Evolutionary conservation across 1,139 yeast genomes (phyloP), one percentile per base, ranked within the genome.

Genomic region (Taiozyma sp.): DNA sequence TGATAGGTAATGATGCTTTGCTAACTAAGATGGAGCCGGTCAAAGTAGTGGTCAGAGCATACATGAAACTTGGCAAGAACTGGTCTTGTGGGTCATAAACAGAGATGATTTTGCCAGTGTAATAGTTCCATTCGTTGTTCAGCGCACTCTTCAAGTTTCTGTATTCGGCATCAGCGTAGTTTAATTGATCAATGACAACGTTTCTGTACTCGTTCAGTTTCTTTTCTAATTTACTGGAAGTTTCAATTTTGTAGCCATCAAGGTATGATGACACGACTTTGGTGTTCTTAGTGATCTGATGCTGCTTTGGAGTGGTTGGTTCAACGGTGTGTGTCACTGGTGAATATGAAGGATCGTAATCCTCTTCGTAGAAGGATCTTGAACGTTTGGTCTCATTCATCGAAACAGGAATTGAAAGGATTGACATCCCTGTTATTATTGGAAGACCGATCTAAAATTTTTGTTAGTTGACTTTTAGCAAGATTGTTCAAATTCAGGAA

Each of bases 1-100:
- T 71, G 13, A 77, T 44, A 1, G 80, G 79, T 6, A 80, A 64
- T 2, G 74, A 61, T 56, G 77, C 71, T 53, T 70, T 74, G 55
- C 74, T 72, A 19, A 72, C 79, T 42, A 79, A 56, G 53, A 83
- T 77, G 4, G 85, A 79, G 11, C 86, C 85, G 1, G 80, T 63
- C 54, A 83, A 73, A 3, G 83, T 67, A 4, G 75, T 69, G 1
- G 87, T 81, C 47, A 82, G 68, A 6, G 81, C 76, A 58, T 78
- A 78, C 47, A 81, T 74, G 45, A 75, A 64, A 50, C 71, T 71
- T 21, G 88, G 88, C 53, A 83, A 72, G 52, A 62, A 60, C 30
- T 60, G 55, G 43, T 62, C 65, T 32, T 41, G 49, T 47, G 62
- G 60, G 41, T 62, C 62, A 43, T 62, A 62, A 22, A 60, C 52